These are phyloP conservation scores for Talaromyces sp. DNA, from an alignment of 2,329 filamentous ascomycete genomes.

Conservation along the genomic window DNA sequence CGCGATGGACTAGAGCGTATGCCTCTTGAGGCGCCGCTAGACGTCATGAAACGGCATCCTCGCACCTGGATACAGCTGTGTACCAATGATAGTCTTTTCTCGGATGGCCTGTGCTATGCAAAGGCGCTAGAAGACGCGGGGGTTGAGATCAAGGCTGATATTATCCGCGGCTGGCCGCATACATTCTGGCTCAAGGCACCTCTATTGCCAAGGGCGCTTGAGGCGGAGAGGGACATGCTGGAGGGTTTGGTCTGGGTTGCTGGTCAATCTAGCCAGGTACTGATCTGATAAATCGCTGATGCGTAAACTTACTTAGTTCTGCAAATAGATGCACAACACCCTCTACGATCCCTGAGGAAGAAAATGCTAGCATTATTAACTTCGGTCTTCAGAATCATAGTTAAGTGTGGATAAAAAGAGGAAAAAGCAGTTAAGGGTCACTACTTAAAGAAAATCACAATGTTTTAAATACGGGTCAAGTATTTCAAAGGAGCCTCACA, in stretches of 20 bases:
- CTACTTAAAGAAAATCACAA: no score
- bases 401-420: no score
- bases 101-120: not conserved
- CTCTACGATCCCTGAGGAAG: no score
- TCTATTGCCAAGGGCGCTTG: not conserved
- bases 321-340: no score
- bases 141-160: not conserved
- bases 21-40: not conserved
- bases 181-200: not conserved
- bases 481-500: no score
- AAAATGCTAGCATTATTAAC: no score
- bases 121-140: not conserved
- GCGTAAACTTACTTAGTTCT: no score
- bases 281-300: no score
- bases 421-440: no score
- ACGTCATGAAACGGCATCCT: not conserved
- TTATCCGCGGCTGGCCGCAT: not conserved
- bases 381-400: no score
- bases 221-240: not conserved
- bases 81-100: not conserved
- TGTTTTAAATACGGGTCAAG: no score
- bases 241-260: not conserved
- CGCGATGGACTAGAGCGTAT: not conserved
- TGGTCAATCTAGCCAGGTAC: not conserved
- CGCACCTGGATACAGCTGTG: not conserved